These are phyloP conservation scores for Aspergillus campestris DNA, from an alignment of 495 filamentous ascomycete species.

Conservation along the genomic window DNA sequence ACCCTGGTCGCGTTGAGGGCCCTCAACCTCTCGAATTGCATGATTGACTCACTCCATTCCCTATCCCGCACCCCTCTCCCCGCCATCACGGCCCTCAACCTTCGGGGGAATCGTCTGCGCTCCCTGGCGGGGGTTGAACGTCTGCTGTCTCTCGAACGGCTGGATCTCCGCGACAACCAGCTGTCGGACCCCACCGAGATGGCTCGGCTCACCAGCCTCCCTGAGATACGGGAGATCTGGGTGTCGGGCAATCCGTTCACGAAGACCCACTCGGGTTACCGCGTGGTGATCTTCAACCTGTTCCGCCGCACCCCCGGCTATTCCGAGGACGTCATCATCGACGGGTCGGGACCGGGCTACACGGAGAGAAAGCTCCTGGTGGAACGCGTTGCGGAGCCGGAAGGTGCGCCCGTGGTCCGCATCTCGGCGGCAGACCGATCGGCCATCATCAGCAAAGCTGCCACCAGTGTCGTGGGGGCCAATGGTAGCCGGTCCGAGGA, in stretches of 20 bases:
- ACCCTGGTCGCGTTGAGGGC: conserved; percentile 74
- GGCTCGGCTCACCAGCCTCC: conserved; percentile 79
- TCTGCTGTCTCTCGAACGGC: conserved; percentile 74
- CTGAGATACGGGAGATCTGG: conserved; percentile 87
- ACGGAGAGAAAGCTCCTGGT: conserved; percentile 75
- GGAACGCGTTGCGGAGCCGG: conserved; percentile 69
- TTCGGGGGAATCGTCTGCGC: conserved; percentile 78
- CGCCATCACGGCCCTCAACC: conserved; percentile 86
- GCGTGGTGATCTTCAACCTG: conserved; percentile 88
- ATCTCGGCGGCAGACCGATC: conserved; percentile 47
- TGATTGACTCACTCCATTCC: conserved; percentile 93
- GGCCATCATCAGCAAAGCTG: conserved; percentile 53
- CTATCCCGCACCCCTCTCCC: conserved; percentile 79
- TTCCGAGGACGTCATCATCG: conserved; percentile 82
- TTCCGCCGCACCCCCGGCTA: conserved; percentile 91
- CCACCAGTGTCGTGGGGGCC: conserved; percentile 7
- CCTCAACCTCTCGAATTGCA: conserved; percentile 88
- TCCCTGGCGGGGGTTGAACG: conserved; percentile 89
- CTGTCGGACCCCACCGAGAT: conserved; percentile 85
- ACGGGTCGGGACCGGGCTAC: conserved; percentile 69
- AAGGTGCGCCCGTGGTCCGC: conserved; percentile 68
- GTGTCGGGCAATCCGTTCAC: conserved; percentile 85
- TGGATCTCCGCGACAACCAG: conserved; percentile 89
- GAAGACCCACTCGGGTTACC: conserved; percentile 75
- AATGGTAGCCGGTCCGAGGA: background rate